Percentiles rank a stretch among this genome's conserved stretches.
Conservation (phyloP, 176 grass and related monocot species). For the Miscanthus lutarioriparius region DNA sequence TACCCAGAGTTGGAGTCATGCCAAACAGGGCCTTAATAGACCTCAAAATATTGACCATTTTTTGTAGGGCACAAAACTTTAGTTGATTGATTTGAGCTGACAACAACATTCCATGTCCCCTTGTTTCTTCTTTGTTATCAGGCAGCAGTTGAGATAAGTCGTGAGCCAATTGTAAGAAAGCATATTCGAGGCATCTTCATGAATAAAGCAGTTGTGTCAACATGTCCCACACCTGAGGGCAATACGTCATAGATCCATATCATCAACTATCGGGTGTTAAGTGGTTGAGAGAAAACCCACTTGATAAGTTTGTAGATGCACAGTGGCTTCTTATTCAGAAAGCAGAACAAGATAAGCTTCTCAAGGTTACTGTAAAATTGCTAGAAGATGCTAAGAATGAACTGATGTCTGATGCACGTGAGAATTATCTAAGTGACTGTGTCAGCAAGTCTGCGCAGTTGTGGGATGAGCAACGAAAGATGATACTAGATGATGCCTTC, state of each 20-base stretch:
- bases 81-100: background rate
- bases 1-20: too few species aligned
- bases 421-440: constrained; percentile 90
- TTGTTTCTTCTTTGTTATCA: constrained; percentile 34
- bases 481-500: constrained; percentile 96
- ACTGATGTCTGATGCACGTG: constrained; percentile 73
- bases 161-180: constrained; percentile 88
- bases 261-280: constrained; percentile 75
- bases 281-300: constrained; percentile 81
- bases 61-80: background rate
- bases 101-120: background rate
- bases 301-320: constrained; percentile 73
- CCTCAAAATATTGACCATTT: constrained; percentile 12
- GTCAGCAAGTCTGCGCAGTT: constrained; percentile 89
- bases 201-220: constrained; percentile 85
- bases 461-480: constrained; percentile 92
- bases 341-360: constrained; percentile 91
- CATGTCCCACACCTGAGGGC: constrained; percentile 76
- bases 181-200: constrained; percentile 90
- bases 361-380: constrained; percentile 86
- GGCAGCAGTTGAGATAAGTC: constrained; percentile 91
- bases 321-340: constrained; percentile 99
- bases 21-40: too few species aligned
- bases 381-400: constrained; percentile 70
- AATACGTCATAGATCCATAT: constrained; percentile 69